Evolutionary conservation across 768 basidiomycete genomes (phyloP).

Genomic region (Russula earlei): DNA sequence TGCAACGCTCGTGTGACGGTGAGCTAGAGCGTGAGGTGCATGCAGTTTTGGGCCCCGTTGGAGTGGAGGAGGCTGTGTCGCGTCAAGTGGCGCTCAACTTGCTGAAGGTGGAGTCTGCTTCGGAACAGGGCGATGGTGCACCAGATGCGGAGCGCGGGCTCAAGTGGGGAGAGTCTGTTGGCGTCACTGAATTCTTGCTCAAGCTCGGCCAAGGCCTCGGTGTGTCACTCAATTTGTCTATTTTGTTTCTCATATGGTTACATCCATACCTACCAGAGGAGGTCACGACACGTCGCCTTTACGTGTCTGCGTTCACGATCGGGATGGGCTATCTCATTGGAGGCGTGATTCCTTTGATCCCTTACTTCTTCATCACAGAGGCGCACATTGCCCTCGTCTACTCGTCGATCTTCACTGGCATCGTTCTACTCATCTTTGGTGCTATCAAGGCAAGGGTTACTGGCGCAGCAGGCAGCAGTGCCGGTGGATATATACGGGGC

Average conservation of each 20-base stretch:
- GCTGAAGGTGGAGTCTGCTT: constrained; percentile 50
- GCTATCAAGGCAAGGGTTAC: constrained; percentile 83
- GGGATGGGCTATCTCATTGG: constrained; percentile 91
- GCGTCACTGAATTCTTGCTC: constrained; percentile 86
- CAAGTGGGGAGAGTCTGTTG: constrained; percentile 69
- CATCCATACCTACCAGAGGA: constrained; percentile 55
- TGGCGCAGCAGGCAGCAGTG: constrained; percentile 56
- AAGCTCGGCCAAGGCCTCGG: constrained; percentile 91
- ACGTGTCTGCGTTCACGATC: constrained; percentile 89
- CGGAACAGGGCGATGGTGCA: constrained; percentile 5
- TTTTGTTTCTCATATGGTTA: background rate
- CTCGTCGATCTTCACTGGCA: constrained; percentile 71
- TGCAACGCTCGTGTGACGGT: constrained; percentile 81
- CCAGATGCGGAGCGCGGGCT: constrained; percentile 49
- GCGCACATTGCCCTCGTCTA: constrained; percentile 64
- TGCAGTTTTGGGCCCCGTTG: constrained; percentile 79
- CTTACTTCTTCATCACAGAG: constrained; percentile 79
- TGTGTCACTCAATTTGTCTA: constrained; percentile 28
- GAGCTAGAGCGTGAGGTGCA: constrained; percentile 96
- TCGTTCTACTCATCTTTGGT: constrained; percentile 84
- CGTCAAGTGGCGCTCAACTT: constrained; percentile 70
- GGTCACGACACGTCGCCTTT: constrained; percentile 76
- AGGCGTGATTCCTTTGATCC: constrained; percentile 84
- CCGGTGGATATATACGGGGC: constrained; percentile 73
- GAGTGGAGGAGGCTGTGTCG: constrained; percentile 77